Base-by-base conservation (phyloP, 176 grass and related monocot species). In the Dactylis glomerata region DNA sequence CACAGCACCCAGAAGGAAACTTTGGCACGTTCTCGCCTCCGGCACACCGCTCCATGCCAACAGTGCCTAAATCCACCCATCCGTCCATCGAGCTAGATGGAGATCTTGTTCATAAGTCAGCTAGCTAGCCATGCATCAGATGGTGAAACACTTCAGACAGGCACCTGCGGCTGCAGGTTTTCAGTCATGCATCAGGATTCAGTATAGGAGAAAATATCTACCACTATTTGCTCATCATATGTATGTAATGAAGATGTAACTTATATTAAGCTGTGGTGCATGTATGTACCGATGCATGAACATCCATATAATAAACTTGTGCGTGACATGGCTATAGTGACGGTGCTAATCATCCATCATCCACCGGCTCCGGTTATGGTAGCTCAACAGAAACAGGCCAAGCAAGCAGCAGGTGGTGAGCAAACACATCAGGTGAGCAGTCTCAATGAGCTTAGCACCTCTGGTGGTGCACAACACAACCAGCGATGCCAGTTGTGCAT, bases 1-100 rank as follows among this genome's bases (percentile, higher is more conserved):
- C 77, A 86, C 88, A 90, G 79, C 79, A 26, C 84, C 65, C 66
- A 38, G 73, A 90, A 83, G 75, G 80, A 90, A 86, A 83, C 57
- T 87, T 83, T 90, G 88, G 84, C 84, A 83, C 80, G 72, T 87
- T 90, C 66, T 46, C 80, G 34, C 16, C 9, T 5, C 26, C 55
- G 54, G 81, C 75, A 83, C 84, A 79, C 36, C 66, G 66, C 68
- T 85, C 63, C 84, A 68, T 37, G 74, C 84, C 10, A 82, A 83
- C 80, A 87, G 75, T 58, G 78, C 63, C 32, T 63, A 28, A 77
- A 85, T 84, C 3, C 47, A 50, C 14, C 56, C 56, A 5, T 27
- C 87, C 45, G 62, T 51, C 63, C 10, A 77, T 28, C 71, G 7
- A 28, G 19, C 64, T 38, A 36, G n/a, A 40, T 5, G 8, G 28